These are phyloP conservation scores for Monosporascus sp. DNA, from an alignment of 2,329 filamentous ascomycete species.

Conservation along the genomic window DNA sequence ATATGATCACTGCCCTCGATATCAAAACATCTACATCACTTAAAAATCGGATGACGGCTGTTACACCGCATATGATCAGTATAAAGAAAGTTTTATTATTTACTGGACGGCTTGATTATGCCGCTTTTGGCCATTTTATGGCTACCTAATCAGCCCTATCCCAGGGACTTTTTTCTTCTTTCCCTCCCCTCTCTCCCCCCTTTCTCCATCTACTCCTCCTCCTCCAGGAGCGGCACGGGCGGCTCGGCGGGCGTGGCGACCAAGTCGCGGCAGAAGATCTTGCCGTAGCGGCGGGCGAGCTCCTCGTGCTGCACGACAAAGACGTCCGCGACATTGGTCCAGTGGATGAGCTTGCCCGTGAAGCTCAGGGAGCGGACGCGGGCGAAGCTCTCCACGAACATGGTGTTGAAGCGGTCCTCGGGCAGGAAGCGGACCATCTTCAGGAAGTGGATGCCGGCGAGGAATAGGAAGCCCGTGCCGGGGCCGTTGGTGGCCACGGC, in stretches of 20 bases:
- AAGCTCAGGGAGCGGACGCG: slow-evolving; percentile 77
- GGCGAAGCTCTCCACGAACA: slow-evolving; percentile 94
- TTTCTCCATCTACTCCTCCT: background rate
- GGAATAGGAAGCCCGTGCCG: slow-evolving; percentile 76
- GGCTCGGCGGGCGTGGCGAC: slow-evolving; percentile 5
- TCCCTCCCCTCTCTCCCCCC: background rate
- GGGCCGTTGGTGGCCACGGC: slow-evolving; percentile 84
- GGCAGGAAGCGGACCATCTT: slow-evolving; percentile 42
- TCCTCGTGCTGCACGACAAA: slow-evolving; percentile 78
- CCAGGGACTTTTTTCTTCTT: background rate
- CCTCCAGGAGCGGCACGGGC: background rate
- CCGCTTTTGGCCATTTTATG: background rate
- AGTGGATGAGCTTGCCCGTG: slow-evolving; percentile 71
- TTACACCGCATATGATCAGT: too few species aligned
- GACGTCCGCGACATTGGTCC: slow-evolving; percentile 61
- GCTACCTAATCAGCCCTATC: background rate
- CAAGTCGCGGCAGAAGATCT: slow-evolving; percentile 4
- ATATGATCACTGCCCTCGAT: too few species aligned
- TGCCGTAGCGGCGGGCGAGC: slow-evolving; percentile 36
- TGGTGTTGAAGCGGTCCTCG: slow-evolving; percentile 57
- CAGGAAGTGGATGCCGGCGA: slow-evolving; percentile 42
- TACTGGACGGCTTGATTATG: too few species aligned
- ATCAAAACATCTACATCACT: too few species aligned
- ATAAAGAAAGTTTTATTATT: too few species aligned
- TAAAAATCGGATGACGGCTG: too few species aligned